These are phyloP conservation scores for Pholiota adiposa DNA, from an alignment of 1,284 basidiomycete species.

Conservation along the genomic window DNA sequence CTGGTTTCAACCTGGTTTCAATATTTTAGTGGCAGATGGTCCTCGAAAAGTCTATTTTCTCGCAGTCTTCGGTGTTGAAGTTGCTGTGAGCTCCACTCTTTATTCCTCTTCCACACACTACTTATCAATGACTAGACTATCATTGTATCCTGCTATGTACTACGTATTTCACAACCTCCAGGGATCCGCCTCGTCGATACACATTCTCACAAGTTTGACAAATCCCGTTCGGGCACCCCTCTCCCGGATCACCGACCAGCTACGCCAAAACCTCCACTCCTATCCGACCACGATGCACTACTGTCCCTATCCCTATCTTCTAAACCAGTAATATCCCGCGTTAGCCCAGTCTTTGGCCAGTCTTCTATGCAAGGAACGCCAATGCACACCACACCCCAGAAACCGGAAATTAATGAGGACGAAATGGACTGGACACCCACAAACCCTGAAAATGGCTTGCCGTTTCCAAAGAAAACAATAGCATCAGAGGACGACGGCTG, in stretches of 20 bases:
- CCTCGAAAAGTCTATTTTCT: constrained; percentile 49
- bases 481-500: constrained; percentile 47
- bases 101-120: constrained; percentile 9
- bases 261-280: constrained; percentile 32
- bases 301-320: constrained; percentile 66
- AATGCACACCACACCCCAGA: constrained; percentile 23
- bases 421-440: constrained; percentile 73
- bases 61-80: constrained; percentile 49
- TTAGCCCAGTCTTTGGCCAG: constrained; percentile 66
- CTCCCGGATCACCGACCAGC: constrained; percentile 33
- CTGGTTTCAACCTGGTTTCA: constrained; percentile 44
- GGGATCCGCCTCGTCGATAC: constrained; percentile 67
- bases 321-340: constrained; percentile 51
- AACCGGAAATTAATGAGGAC: constrained; percentile 46
- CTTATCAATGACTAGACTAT: constrained; percentile 44
- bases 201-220: constrained; percentile 38
- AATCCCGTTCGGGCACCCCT: constrained; percentile 44
- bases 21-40: constrained; percentile 32
- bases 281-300: constrained; percentile 58
- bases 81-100: constrained; percentile 49
- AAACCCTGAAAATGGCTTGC: constrained; percentile 29
- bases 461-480: background rate
- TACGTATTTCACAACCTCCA: constrained; percentile 68
- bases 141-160: constrained; percentile 50
- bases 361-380: constrained; percentile 50